A percentile compares a stretch with the other conserved stretches of the same genome.
These are phyloP conservation scores for Colletotrichum cordylinicola DNA, from an alignment of 2,329 filamentous ascomycete species.

Conservation along the genomic window DNA sequence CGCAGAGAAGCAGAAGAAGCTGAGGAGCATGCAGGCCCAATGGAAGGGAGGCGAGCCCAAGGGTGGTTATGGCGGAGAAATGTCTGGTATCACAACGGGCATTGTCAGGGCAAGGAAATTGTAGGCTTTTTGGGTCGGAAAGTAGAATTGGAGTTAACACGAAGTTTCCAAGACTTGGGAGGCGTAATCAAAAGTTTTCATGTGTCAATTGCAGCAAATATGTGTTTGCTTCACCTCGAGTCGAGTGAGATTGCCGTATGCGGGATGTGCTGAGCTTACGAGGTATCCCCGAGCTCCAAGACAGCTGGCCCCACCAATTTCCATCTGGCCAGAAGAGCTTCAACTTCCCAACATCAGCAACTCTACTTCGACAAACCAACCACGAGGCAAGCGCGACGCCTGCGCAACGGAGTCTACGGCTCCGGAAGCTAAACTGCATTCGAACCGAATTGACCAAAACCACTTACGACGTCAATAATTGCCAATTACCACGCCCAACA, in stretches of 20 bases:
- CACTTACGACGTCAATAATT: neutral
- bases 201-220: neutral
- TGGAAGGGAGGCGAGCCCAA: constrained; percentile 87
- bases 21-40: constrained; percentile 82
- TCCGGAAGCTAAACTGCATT: neutral
- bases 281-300: neutral
- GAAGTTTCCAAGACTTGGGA: neutral
- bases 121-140: constrained; percentile 44
- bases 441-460: neutral
- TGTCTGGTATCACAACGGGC: constrained; percentile 93
- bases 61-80: constrained; percentile 88
- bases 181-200: neutral
- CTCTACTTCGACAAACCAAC: neutral
- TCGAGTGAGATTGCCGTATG: neutral
- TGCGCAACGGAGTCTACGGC: neutral
- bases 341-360: neutral
- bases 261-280: neutral
- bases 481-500: neutral
- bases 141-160: constrained; percentile 17
- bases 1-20: constrained; percentile 97
- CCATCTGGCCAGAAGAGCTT: constrained; percentile 16
- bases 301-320: constrained; percentile 9
- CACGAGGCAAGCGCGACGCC: neutral
- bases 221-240: neutral
- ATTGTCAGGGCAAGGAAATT: constrained; percentile 94